phyloP scores from a whole-genome alignment of 73 alveolate species.

The Stentor roeselii region DNA sequence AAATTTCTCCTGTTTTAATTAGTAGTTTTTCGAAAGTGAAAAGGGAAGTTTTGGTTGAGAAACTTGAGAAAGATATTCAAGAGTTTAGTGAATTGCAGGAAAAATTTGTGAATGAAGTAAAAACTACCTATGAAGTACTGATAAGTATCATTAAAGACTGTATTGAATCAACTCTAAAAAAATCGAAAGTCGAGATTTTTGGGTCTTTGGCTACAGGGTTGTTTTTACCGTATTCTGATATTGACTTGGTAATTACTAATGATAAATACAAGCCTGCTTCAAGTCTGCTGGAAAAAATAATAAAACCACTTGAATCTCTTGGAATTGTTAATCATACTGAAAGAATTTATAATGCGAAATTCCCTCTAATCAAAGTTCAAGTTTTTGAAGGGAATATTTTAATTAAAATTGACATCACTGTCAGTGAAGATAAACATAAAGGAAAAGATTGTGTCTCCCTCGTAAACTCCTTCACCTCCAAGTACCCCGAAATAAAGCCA shows the following conservation, averaged over 20 bases:
- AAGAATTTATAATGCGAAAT: neutral
- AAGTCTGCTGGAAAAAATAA: neutral
- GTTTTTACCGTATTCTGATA: constrained; percentile 12
- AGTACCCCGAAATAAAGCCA: neutral
- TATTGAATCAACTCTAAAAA: neutral
- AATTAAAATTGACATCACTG: neutral
- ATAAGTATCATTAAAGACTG: neutral
- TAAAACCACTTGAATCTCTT: neutral
- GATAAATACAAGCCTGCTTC: neutral
- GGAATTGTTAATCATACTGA: neutral
- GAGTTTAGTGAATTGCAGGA: neutral
- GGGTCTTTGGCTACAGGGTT: constrained; percentile 10
- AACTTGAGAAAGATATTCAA: neutral
- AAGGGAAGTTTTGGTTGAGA: neutral
- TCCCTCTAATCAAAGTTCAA: constrained; percentile 10
- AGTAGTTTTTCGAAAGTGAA: neutral
- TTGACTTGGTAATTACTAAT: constrained; percentile 7
- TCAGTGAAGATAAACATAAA: neutral
- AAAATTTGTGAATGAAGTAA: neutral
- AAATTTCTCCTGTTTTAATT: neutral
- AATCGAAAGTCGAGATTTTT: neutral
- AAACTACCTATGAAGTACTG: neutral
- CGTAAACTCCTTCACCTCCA: neutral
- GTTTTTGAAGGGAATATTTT: no score
- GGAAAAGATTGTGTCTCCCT: neutral